A percentile compares a stretch with the other conserved stretches of the same genome.
Conservation (phyloP, 2,329 filamentous ascomycete species). For the Diaporthe sp. region DNA sequence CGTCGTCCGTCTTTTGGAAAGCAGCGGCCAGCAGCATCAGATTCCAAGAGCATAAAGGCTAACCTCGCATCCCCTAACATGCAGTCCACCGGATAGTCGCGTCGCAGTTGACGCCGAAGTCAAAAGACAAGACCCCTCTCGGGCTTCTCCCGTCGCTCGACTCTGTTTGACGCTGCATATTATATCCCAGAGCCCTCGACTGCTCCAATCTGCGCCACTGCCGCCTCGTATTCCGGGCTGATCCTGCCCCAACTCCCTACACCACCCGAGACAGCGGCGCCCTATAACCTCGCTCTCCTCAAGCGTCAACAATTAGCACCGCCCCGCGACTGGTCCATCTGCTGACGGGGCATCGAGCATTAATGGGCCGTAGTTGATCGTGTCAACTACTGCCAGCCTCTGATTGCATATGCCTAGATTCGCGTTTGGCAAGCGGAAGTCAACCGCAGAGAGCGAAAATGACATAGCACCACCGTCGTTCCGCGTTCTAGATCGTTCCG, state of each 20-base stretch:
- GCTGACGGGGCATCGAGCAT: constrained; percentile 36
- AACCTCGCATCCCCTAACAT: constrained; percentile 51
- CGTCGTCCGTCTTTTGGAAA: constrained; percentile 14
- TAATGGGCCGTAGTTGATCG: constrained; percentile 42
- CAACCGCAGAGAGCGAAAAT: constrained; percentile 69
- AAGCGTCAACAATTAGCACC: constrained; percentile 20
- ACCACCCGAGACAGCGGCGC: constrained; percentile 27
- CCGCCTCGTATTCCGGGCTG: constrained; percentile 42
- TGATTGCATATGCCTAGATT: constrained; percentile 74
- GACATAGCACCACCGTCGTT: constrained; percentile 67
- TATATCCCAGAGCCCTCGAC: constrained; percentile 30
- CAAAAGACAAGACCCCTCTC: constrained; percentile 22
- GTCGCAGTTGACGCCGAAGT: constrained; percentile 44
- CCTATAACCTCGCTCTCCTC: constrained; percentile 16
- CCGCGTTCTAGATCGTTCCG: constrained; percentile 69
- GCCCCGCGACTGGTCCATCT: constrained; percentile 25
- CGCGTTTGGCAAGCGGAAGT: constrained; percentile 72
- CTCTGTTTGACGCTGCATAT: constrained; percentile 38
- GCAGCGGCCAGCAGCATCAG: constrained; percentile 26
- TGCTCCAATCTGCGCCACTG: constrained; percentile 39
- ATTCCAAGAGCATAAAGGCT: constrained; percentile 48
- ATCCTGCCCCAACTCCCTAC: constrained; percentile 30
- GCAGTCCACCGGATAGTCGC: constrained; percentile 53
- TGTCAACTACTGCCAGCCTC: constrained; percentile 41
- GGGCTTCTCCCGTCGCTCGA: constrained; percentile 25